These are phyloP conservation scores for Leucosporidium creatinivorum DNA, from an alignment of 768 basidiomycete species.

Conservation along the genomic window DNA sequence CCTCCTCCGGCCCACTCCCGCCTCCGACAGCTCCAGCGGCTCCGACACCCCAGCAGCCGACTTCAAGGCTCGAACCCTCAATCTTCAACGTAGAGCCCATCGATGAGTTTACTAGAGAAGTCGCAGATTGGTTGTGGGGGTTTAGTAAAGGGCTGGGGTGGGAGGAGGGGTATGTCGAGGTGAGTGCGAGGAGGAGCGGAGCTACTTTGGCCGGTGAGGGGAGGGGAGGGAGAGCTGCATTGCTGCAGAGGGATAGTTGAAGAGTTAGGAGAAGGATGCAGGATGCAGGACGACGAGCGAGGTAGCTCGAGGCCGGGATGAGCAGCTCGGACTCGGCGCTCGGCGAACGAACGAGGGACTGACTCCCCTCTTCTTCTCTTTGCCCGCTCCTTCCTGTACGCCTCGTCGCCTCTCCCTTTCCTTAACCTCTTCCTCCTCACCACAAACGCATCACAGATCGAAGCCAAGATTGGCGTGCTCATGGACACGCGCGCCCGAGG, in stretches of 20 bases:
- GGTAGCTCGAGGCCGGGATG: no score
- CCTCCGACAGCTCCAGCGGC: background rate
- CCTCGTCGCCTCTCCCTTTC: no score
- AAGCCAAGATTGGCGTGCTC: conserved; percentile 79
- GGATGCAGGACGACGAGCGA: no score
- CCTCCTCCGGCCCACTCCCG: background rate
- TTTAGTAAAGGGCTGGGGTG: conserved; percentile 43
- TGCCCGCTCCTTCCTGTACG: no score
- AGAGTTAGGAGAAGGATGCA: no score
- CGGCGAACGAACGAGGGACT: background rate
- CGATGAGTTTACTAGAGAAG: conserved; percentile 85
- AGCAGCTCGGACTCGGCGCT: background rate
- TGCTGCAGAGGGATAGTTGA: background rate
- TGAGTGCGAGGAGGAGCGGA: no score
- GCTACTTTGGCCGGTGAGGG: no score
- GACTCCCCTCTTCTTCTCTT: background rate
- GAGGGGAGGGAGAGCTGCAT: background rate
- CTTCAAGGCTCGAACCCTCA: conserved; percentile 46
- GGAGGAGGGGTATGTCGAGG: conserved; percentile 53
- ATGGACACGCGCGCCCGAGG: conserved; percentile 46
- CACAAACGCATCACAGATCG: conserved; percentile 45
- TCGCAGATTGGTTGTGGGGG: conserved; percentile 74
- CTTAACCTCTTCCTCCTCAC: no score
- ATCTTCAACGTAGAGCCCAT: conserved; percentile 83
- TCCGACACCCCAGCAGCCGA: no score